Conservation (phyloP, 1,139 yeast genomes). For the Tardiomyces depauwii region DNA sequence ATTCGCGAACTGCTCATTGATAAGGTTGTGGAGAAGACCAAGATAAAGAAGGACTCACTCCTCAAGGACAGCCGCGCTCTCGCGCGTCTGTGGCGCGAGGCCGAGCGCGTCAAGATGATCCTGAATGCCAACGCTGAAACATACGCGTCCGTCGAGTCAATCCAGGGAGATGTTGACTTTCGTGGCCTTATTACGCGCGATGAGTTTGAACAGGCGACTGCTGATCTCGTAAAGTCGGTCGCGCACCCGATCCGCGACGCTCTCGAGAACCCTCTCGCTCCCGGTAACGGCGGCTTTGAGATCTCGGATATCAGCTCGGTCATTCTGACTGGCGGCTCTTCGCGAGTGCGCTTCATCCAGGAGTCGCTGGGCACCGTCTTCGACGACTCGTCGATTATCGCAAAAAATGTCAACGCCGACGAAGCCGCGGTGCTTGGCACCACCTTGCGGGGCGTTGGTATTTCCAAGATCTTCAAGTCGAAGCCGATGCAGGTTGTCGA, state of each 20-base stretch:
- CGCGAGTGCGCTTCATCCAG: constrained; percentile 84
- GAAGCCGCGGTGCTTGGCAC: constrained; percentile 92
- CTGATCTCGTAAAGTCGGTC: constrained; percentile 35
- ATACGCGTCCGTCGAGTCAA: constrained; percentile 50
- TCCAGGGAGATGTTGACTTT: constrained; percentile 61
- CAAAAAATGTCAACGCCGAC: constrained; percentile 93
- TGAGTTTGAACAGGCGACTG: constrained; percentile 58
- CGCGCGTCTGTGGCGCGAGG: constrained; percentile 64
- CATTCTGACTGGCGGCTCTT: constrained; percentile 81
- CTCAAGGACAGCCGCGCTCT: constrained; percentile 44
- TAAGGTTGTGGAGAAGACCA: constrained; percentile 37
- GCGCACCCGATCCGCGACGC: constrained; percentile 48
- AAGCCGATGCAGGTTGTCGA: constrained; percentile 55
- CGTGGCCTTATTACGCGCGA: constrained; percentile 52
- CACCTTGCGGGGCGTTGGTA: constrained; percentile 63
- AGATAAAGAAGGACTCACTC: constrained; percentile 21
- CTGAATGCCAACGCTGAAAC: constrained; percentile 83
- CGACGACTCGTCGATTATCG: constrained; percentile 38
- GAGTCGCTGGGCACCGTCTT: constrained; percentile 33
- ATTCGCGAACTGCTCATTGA: constrained; percentile 49
- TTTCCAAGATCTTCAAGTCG: constrained; percentile 49
- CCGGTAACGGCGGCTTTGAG: constrained; percentile 21
- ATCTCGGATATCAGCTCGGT: constrained; percentile 48
- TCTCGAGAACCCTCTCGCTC: constrained; percentile 23
- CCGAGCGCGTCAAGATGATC: constrained; percentile 79